phyloP scores from a whole-genome alignment of 495 filamentous ascomycete genomes.

The Beverwykella pulmonaria region DNA sequence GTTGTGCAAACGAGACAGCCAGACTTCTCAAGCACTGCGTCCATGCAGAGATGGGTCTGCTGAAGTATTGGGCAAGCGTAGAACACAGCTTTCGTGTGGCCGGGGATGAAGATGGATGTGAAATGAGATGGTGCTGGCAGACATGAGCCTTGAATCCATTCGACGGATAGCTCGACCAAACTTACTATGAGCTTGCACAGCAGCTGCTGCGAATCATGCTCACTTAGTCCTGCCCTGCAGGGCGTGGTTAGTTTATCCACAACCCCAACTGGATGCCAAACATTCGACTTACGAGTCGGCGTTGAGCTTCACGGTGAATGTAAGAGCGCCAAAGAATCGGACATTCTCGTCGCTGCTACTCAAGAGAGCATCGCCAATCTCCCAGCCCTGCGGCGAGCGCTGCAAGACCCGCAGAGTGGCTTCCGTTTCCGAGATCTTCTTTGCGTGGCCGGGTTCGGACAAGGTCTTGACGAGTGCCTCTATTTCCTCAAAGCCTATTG shows the following conservation, averaged over 20 bases:
- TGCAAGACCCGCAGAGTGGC: constrained; percentile 77
- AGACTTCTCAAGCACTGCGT: constrained; percentile 69
- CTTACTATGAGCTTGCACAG: constrained; percentile 72
- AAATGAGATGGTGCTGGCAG: constrained; percentile 28
- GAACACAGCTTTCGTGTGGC: constrained; percentile 83
- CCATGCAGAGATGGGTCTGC: constrained; percentile 72
- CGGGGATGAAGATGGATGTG: constrained; percentile 46
- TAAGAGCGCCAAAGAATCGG: constrained; percentile 92
- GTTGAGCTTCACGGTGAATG: constrained; percentile 90
- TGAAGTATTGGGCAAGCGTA: constrained; percentile 76
- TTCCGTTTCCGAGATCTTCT: constrained; percentile 68
- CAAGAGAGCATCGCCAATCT: constrained; percentile 75
- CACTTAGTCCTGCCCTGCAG: constrained; percentile 61
- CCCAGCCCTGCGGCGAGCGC: constrained; percentile 78
- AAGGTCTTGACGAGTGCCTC: constrained; percentile 32
- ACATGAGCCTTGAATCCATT: constrained; percentile 1
- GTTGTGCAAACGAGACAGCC: constrained; percentile 60
- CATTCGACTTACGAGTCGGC: constrained; percentile 64
- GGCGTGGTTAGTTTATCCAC: constrained; percentile 27
- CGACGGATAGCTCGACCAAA: constrained; percentile 40
- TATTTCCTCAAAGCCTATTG: constrained; percentile 27
- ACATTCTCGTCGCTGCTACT: constrained; percentile 66
- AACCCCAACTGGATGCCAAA: neutral
- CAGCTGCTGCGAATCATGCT: constrained; percentile 63
- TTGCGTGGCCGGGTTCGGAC: constrained; percentile 57